Conservation (phyloP, 345 rosid genomes). For the Clausena lansium region DNA sequence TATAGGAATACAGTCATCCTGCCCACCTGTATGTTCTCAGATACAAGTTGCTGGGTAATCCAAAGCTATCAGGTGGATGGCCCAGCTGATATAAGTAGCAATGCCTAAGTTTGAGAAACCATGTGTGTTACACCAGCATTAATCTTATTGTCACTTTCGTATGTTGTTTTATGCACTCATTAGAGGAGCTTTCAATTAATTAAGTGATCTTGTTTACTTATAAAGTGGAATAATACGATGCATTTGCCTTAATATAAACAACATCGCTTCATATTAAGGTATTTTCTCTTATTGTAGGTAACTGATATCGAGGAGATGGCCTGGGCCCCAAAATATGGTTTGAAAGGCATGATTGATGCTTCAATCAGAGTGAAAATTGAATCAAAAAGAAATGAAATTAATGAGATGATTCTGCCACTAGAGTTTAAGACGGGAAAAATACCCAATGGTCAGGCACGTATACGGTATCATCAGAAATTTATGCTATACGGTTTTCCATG, state of each 20-base stretch:
- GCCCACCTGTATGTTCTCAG: no score
- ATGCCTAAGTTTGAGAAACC: background rate
- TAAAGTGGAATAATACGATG: background rate
- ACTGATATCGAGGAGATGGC: conserved; percentile 97
- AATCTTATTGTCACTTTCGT: background rate
- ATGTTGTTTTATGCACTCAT: background rate
- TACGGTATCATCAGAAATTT: conserved; percentile 7
- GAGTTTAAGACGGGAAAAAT: conserved; percentile 95
- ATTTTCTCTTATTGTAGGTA: conserved; percentile 45
- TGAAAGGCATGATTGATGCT: conserved; percentile 97
- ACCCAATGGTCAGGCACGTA: conserved; percentile 75
- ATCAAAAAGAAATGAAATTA: conserved; percentile 39
- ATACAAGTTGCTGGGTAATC: background rate
- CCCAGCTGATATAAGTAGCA: background rate
- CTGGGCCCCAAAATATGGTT: conserved; percentile 96
- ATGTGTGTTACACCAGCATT: background rate
- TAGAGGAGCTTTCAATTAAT: background rate
- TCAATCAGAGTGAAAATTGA: conserved; percentile 67
- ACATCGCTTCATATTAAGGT: background rate
- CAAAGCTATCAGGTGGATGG: background rate
- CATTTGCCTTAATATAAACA: background rate
- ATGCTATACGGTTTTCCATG: conserved; percentile 4
- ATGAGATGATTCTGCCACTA: conserved; percentile 74
- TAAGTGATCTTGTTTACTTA: background rate
- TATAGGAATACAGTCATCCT: background rate